Evolutionary conservation across 2,329 filamentous ascomycete species (phyloP).

Genomic region (Penicillium digitatum): DNA sequence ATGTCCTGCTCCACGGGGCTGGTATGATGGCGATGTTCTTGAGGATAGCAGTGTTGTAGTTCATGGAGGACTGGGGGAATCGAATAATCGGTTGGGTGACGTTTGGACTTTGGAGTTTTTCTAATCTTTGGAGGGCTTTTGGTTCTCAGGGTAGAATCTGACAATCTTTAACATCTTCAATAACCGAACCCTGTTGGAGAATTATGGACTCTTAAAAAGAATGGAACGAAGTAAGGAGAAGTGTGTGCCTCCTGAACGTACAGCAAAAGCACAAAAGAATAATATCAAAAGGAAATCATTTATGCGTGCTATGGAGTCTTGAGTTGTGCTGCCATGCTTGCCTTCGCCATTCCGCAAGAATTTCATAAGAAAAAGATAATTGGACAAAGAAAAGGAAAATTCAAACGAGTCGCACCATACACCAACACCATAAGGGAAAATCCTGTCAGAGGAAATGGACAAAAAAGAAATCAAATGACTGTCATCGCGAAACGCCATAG

Average conservation of each 20-base stretch:
- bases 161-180: background rate
- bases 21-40: conserved; percentile 52
- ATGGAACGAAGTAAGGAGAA: conserved; percentile 2
- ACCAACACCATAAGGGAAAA: conserved; percentile 18
- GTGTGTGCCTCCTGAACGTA: conserved; percentile 21
- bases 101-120: conserved; percentile 44
- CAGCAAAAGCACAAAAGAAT: conserved; percentile 15
- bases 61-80: conserved; percentile 51
- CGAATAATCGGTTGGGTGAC: conserved; percentile 51
- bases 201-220: conserved; percentile 17
- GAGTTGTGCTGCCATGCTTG: conserved; percentile 21
- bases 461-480: conserved; percentile 5
- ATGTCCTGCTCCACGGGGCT: conserved; percentile 46
- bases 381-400: conserved; percentile 7
- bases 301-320: conserved; percentile 23
- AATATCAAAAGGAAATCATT: conserved; percentile 14
- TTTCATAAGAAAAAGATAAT: conserved; percentile 5
- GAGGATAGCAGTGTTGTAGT: conserved; percentile 40
- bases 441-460: background rate
- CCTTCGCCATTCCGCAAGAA: conserved; percentile 5
- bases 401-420: conserved; percentile 14
- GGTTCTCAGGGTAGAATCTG: background rate
- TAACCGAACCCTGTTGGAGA: conserved; percentile 11
- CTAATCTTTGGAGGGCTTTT: background rate
- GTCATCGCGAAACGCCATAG: conserved; percentile 6